Evolutionary conservation across 2,329 filamentous ascomycete genomes (phyloP).

Genomic region (Whalleya microplaca): DNA sequence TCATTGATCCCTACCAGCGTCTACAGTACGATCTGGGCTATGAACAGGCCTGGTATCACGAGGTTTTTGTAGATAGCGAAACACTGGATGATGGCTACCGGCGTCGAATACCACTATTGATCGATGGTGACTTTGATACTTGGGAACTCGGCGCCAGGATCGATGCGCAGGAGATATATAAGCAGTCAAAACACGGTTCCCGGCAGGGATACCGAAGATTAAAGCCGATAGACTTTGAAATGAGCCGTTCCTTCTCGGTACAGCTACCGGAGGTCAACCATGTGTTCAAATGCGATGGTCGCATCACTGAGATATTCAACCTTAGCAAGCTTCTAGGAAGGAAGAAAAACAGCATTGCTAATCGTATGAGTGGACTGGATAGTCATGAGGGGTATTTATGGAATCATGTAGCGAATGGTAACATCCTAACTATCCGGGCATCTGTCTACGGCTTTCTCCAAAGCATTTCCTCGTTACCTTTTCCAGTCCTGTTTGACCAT

Average conservation of each 20-base stretch:
- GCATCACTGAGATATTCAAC: not conserved
- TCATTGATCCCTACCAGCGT: slow-evolving; percentile 48
- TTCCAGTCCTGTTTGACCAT: slow-evolving; percentile 40
- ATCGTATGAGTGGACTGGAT: too few relatives aligned
- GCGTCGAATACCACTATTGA: not conserved
- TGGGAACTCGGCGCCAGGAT: slow-evolving; percentile 13
- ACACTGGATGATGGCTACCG: not conserved
- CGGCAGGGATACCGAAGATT: not conserved
- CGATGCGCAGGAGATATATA: not conserved
- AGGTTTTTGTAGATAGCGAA: slow-evolving; percentile 13
- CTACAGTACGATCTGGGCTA: slow-evolving; percentile 44
- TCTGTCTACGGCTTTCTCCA: slow-evolving; percentile 46
- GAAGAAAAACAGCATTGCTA: not conserved
- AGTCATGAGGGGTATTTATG: not conserved
- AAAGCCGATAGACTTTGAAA: slow-evolving; percentile 17
- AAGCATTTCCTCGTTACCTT: slow-evolving; percentile 36
- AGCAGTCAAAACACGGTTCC: not conserved
- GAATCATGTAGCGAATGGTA: slow-evolving; percentile 15
- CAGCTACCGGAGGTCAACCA: slow-evolving; percentile 3
- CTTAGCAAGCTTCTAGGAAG: not conserved
- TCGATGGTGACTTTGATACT: not conserved
- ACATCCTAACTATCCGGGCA: slow-evolving; percentile 44
- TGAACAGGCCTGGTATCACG: not conserved
- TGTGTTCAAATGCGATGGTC: too few relatives aligned
- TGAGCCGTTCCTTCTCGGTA: slow-evolving; percentile 10